phyloP scores from a whole-genome alignment of 169 alveolate genomes.

The Eimeria maxima region DNA sequence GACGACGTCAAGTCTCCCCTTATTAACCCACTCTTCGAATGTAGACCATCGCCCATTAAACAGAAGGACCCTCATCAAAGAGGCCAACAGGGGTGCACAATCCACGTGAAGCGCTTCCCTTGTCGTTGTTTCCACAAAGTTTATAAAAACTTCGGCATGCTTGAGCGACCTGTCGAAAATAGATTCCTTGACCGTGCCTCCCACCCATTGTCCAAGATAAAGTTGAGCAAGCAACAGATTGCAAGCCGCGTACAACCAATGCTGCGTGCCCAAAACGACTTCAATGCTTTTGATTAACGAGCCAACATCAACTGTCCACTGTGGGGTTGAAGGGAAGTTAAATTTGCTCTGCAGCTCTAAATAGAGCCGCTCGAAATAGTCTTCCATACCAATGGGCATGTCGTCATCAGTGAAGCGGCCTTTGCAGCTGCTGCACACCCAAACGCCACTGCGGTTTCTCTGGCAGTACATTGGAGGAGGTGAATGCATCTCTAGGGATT shows the following conservation, averaged over 20 bases:
- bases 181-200: constrained; percentile 71
- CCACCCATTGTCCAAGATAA: constrained; percentile 80
- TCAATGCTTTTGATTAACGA: constrained; percentile 64
- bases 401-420: constrained; percentile 78
- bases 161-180: constrained; percentile 62
- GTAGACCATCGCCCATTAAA: constrained; percentile 71
- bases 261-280: constrained; percentile 73
- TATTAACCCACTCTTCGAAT: constrained; percentile 64
- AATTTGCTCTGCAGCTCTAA: constrained; percentile 58
- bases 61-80: constrained; percentile 72
- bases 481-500: not conserved
- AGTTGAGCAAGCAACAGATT: constrained; percentile 78
- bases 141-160: constrained; percentile 68
- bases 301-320: constrained; percentile 76
- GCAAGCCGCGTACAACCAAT: constrained; percentile 80
- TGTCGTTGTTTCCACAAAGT: constrained; percentile 49
- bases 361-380: constrained; percentile 58
- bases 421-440: constrained; percentile 71
- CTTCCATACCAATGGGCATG: constrained; percentile 79
- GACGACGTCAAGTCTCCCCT: constrained; percentile 53
- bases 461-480: constrained; percentile 65
- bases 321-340: constrained; percentile 62
- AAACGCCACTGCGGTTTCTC: constrained; percentile 31
- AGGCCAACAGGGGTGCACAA: constrained; percentile 76
- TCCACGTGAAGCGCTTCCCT: constrained; percentile 76